Evolutionary conservation across 2,329 filamentous ascomycete genomes (phyloP).

Genomic region (Exophiala phaeomuriformis): DNA sequence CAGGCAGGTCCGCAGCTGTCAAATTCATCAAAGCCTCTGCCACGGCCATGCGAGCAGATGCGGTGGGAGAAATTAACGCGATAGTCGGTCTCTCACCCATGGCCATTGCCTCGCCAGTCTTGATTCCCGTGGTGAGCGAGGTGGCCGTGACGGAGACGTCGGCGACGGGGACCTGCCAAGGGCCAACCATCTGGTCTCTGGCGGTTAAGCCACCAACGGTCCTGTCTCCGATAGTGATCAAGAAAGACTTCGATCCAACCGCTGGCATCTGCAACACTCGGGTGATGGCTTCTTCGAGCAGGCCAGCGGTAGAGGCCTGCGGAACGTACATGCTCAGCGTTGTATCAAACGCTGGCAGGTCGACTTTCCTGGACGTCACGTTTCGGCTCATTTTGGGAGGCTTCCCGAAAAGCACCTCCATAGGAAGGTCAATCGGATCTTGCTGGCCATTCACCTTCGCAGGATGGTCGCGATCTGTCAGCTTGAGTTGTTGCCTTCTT

Average conservation of each 20-base stretch:
- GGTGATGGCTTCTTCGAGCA: conserved; percentile 64
- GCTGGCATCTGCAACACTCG: conserved; percentile 77
- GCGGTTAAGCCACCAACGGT: conserved; percentile 83
- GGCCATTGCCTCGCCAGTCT: conserved; percentile 89
- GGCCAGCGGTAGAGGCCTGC: conserved; percentile 44
- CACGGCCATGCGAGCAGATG: conserved; percentile 93
- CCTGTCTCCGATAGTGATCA: conserved; percentile 93
- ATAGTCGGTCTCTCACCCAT: conserved; percentile 90
- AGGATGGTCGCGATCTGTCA: conserved; percentile 63
- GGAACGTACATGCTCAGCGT: conserved; percentile 62
- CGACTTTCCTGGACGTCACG: conserved; percentile 62
- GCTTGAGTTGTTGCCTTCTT: conserved; percentile 64
- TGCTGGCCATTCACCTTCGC: conserved; percentile 57
- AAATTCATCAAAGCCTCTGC: conserved; percentile 90
- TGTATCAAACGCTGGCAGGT: conserved; percentile 65
- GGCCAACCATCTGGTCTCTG: conserved; percentile 91
- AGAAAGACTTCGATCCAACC: conserved; percentile 93
- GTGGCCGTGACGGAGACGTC: conserved; percentile 90
- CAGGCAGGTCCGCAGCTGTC: conserved; percentile 67
- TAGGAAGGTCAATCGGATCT: conserved; percentile 77
- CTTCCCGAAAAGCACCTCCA: conserved; percentile 82
- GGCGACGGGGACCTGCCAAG: conserved; percentile 89
- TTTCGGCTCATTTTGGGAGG: conserved; percentile 71
- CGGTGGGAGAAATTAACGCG: conserved; percentile 79
- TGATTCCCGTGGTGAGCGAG: conserved; percentile 63